Evolutionary conservation across 108 stramenopile species (phyloP).

Genomic region (Skeletonema tropicum): DNA sequence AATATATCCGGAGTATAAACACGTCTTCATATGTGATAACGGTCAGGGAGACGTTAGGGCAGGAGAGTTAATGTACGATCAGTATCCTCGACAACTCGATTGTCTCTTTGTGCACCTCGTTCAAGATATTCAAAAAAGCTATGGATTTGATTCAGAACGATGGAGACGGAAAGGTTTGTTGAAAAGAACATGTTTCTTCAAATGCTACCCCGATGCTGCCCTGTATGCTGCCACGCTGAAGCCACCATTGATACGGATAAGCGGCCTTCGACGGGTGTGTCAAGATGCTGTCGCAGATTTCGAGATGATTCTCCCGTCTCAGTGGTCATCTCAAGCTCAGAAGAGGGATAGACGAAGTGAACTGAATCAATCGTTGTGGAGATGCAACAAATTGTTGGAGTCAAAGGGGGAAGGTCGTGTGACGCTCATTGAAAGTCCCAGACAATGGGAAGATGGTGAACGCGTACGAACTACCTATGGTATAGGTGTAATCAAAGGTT

Average conservation of each 20-base stretch:
- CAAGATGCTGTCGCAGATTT: constrained; percentile 86
- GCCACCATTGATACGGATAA: constrained; percentile 82
- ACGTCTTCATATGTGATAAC: constrained; percentile 98
- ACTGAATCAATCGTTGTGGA: constrained; percentile 85
- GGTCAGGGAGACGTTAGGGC: constrained; percentile 98
- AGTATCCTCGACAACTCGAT: constrained; percentile 81
- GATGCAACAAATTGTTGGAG: constrained; percentile 67
- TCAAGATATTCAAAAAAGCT: constrained; percentile 64
- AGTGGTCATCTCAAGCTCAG: constrained; percentile 77
- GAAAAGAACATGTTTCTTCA: constrained; percentile 84
- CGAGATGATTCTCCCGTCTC: constrained; percentile 60
- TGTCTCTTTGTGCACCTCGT: constrained; percentile 94
- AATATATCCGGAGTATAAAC: constrained; percentile 97
- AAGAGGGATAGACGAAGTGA: constrained; percentile 76
- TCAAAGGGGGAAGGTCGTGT: constrained; percentile 51
- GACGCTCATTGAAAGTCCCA: constrained; percentile 63
- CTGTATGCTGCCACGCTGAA: constrained; percentile 85
- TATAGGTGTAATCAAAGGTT: constrained; percentile 64
- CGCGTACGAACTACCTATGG: constrained; percentile 87
- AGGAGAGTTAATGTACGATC: constrained; percentile 94
- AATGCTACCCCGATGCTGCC: constrained; percentile 93
- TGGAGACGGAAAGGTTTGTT: constrained; percentile 75
- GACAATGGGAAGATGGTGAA: constrained; percentile 72
- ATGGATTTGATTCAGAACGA: constrained; percentile 78
- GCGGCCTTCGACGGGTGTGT: constrained; percentile 79